Evolutionary conservation across 2,329 filamentous ascomycete species (phyloP), one percentile per base, ranked within the genome.

Genomic region (Diaporthe sp.): DNA sequence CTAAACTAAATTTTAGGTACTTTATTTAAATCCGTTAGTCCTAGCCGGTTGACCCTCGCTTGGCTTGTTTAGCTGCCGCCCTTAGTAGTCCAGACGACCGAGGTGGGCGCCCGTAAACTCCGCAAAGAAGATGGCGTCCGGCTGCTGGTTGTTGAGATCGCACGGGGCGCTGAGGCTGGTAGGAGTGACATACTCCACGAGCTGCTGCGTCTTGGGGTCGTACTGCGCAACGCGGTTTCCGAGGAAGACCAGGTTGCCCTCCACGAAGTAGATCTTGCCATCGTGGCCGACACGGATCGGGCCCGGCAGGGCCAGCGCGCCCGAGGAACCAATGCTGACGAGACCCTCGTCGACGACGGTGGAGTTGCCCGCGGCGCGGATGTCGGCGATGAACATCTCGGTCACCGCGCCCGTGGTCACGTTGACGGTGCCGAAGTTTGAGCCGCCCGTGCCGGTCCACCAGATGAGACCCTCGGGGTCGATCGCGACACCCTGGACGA

Each of bases 191-290:
- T 39, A 68, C 46, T 68, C 65, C 13, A 68, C 65, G 31, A 68
- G 65, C 65, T 68, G 65, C 46, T 68, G 65, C 34, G 65, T 68
- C 65, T 68, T 19, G 0, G 65, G 65, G 65, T 68, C 65, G 46
- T 68, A 68, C 46, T 68, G 65, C 65, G 65, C 65, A 22, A 68
- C 65, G 65, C 65, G 65, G 46, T 68, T 68, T 19, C 65, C 65
- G 19, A 68, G 65, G 65, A 68, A 68, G 65, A 68, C 65, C 22
- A 68, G 65, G 46, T 68, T 53, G 13, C 65, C 65, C 65, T 68
- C 65, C 8, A 68, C 65, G 2, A 68, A 68, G 65, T 68, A 68
- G 65, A 68, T 34, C 65, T 68, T 68, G 46, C 65, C 65, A 13
- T 68, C 65, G 46, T 25, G 39, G 31, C 65, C 65, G 65, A 68